Conservation (phyloP, 164 flowering plant genomes). For the Vitis rotundifolia region DNA sequence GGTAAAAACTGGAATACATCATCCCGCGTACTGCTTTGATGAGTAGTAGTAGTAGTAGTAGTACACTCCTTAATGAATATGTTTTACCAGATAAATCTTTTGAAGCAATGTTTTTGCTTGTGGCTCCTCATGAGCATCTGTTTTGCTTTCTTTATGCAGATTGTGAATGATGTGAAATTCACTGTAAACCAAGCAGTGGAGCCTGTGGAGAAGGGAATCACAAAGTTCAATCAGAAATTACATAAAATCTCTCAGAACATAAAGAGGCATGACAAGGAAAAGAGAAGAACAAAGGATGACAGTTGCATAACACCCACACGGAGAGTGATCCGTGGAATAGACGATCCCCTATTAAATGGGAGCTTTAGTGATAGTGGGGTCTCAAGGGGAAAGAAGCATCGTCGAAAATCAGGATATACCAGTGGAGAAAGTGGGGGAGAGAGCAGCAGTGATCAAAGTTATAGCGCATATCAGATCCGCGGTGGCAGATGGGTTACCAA, state of each 20-base stretch:
- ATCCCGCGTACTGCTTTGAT: too few species aligned
- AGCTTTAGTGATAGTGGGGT: constrained; percentile 80
- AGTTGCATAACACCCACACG: constrained; percentile 56
- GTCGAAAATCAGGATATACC: constrained; percentile 67
- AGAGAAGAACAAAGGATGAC: constrained; percentile 72
- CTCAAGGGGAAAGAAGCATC: constrained; percentile 65
- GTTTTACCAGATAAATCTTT: not conserved
- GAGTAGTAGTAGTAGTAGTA: too few species aligned
- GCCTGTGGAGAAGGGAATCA: constrained; percentile 90
- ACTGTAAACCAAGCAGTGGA: constrained; percentile 89
- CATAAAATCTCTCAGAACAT: constrained; percentile 85
- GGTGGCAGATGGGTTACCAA: constrained; percentile 87
- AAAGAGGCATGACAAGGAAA: constrained; percentile 71
- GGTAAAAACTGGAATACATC: too few species aligned
- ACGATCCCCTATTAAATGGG: constrained; percentile 90
- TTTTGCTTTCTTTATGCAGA: constrained; percentile 44
- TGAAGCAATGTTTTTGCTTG: not conserved
- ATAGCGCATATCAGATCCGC: constrained; percentile 56
- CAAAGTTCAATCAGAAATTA: constrained; percentile 73
- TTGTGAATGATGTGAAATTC: constrained; percentile 90
- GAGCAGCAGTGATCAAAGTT: constrained; percentile 79
- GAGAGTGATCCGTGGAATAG: constrained; percentile 84
- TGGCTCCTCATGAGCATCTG: too few species aligned
- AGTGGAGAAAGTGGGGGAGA: constrained; percentile 95
- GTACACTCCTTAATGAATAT: not conserved